phyloP scores from a whole-genome alignment of 2,329 filamentous ascomycete species.

The Blastomyces silverae region DNA sequence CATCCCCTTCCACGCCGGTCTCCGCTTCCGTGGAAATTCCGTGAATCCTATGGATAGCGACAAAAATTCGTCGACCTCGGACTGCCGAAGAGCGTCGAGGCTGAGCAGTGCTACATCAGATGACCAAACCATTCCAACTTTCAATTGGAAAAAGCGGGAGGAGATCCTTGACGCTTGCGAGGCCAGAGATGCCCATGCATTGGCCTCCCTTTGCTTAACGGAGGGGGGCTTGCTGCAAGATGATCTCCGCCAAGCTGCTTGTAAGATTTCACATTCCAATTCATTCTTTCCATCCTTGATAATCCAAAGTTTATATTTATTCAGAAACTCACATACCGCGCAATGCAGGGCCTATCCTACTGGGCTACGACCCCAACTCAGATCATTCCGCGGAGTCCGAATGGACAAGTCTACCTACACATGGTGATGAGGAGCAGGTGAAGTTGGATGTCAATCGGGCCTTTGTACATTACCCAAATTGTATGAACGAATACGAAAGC shows the following conservation, averaged over 20 bases:
- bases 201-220: conserved; percentile 55
- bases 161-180: conserved; percentile 56
- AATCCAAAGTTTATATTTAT: not conserved
- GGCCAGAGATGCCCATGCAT: conserved; percentile 49
- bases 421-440: conserved; percentile 86
- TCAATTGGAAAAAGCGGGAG: conserved; percentile 34
- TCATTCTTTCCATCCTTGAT: conserved; percentile 1
- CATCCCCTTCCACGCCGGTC: not conserved
- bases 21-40: not conserved
- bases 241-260: conserved; percentile 63
- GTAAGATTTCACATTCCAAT: conserved; percentile 48
- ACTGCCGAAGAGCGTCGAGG: not conserved
- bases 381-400: conserved; percentile 15
- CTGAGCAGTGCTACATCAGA: not conserved
- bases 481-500: conserved; percentile 44
- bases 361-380: conserved; percentile 35
- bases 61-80: not conserved
- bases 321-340: conserved; percentile 15
- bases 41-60: conserved; percentile 6
- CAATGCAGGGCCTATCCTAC: conserved; percentile 44
- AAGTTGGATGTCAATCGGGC: conserved; percentile 86
- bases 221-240: conserved; percentile 63
- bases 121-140: not conserved
- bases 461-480: conserved; percentile 91
- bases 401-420: conserved; percentile 62